Conservation (phyloP, 306 rosid genomes). For the Ochetophila trinervis region DNA sequence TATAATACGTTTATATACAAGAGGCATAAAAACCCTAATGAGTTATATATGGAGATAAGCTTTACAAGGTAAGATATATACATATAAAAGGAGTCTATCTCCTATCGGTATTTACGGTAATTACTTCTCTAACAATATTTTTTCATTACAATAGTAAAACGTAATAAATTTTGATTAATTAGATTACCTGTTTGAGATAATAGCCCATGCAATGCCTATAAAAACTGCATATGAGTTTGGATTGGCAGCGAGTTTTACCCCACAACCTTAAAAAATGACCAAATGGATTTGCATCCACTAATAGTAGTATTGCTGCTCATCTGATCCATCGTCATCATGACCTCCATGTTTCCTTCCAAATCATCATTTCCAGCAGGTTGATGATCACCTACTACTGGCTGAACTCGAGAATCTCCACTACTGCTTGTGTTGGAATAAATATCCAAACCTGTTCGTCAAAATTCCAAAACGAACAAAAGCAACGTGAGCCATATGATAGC, state of each 20-base stretch:
- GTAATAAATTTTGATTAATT: neutral
- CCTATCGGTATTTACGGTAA: too few relatives aligned
- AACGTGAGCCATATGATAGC: constrained; percentile 79
- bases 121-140: too few relatives aligned
- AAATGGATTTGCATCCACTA: constrained; percentile 47
- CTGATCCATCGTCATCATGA: neutral
- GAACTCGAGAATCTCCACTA: neutral
- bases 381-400: constrained; percentile 1
- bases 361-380: constrained; percentile 28
- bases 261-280: constrained; percentile 61
- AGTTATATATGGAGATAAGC: too few relatives aligned
- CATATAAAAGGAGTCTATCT: too few relatives aligned
- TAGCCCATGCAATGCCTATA: constrained; percentile 77
- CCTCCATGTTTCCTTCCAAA: constrained; percentile 33
- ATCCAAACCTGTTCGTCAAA: constrained; percentile 47
- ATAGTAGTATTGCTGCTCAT: too few relatives aligned
- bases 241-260: constrained; percentile 57
- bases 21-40: too few relatives aligned
- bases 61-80: too few relatives aligned
- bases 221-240: constrained; percentile 85
- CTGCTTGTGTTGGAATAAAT: constrained; percentile 12
- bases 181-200: constrained; percentile 76
- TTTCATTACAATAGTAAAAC: neutral
- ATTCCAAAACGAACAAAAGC: constrained; percentile 69
- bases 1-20: too few relatives aligned